Percentiles rank a stretch among this genome's conserved stretches.
phyloP scores from a whole-genome alignment of 495 filamentous ascomycete genomes.

The Cercophora scortea region DNA sequence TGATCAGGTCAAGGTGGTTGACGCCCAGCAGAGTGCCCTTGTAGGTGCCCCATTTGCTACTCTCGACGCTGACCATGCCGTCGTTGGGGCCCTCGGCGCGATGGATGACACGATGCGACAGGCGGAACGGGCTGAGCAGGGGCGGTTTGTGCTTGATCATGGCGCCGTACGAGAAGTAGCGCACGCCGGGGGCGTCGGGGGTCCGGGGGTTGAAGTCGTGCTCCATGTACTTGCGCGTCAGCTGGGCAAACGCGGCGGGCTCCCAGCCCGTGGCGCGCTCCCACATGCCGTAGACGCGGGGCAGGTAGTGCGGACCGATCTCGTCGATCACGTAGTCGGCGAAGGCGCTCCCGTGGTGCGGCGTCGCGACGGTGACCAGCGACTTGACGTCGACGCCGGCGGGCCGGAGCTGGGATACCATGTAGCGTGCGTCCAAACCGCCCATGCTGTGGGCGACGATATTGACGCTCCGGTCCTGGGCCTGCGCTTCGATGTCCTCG shows the following conservation, averaged over 20 bases:
- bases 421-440: conserved; percentile 85
- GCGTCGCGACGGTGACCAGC: conserved; percentile 81
- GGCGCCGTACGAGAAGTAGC: conserved; percentile 91
- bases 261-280: conserved; percentile 57
- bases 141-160: conserved; percentile 47
- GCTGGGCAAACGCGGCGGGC: conserved; percentile 75
- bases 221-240: conserved; percentile 75
- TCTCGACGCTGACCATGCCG: conserved; percentile 82
- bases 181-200: conserved; percentile 64
- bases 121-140: conserved; percentile 65
- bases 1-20: conserved; percentile 88
- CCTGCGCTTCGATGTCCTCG: conserved; percentile 55
- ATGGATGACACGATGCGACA: conserved; percentile 63
- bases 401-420: conserved; percentile 75
- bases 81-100: conserved; percentile 78
- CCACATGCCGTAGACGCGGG: conserved; percentile 62
- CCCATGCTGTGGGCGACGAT: conserved; percentile 75
- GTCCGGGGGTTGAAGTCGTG: conserved; percentile 75
- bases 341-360: conserved; percentile 77
- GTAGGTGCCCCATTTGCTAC: conserved; percentile 84
- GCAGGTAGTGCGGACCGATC: conserved; percentile 55
- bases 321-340: conserved; percentile 74
- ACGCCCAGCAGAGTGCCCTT: conserved; percentile 84
- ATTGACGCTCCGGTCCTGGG: conserved; percentile 69
- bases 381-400: conserved; percentile 59